Conservation (phyloP, 805 yeast species). For the Pichia exigua region DNA sequence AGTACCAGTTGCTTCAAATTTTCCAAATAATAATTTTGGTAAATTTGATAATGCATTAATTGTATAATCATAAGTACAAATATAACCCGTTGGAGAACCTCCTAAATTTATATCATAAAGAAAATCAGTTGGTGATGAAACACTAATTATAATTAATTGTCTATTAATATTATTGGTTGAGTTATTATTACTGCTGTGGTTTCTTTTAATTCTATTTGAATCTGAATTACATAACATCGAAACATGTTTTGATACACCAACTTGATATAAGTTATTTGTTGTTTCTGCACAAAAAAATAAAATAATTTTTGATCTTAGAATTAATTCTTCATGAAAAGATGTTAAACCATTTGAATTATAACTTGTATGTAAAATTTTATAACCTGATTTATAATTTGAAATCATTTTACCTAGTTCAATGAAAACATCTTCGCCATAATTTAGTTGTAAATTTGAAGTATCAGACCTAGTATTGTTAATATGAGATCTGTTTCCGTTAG, state of each 20-base stretch:
- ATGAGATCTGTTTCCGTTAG: conserved; percentile 7
- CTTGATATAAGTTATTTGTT: conserved; percentile 52
- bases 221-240: conserved; percentile 42
- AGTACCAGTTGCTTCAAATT: conserved; percentile 40
- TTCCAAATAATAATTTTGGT: conserved; percentile 48
- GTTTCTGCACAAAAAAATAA: conserved; percentile 52
- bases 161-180: conserved; percentile 29
- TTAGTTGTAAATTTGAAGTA: background rate
- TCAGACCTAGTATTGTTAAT: background rate
- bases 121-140: conserved; percentile 39
- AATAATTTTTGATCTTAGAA: conserved; percentile 43
- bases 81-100: conserved; percentile 41
- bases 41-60: conserved; percentile 40
- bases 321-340: conserved; percentile 45
- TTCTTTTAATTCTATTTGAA: conserved; percentile 20
- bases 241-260: conserved; percentile 53
- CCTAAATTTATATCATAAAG: conserved; percentile 50
- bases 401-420: conserved; percentile 43
- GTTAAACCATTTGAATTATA: conserved; percentile 54
- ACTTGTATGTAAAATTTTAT: conserved; percentile 49
- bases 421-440: conserved; percentile 43
- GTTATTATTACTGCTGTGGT: background rate
- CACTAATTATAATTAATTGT: conserved; percentile 52
- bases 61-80: conserved; percentile 57
- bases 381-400: conserved; percentile 32